Evolutionary conservation across 2,329 filamentous ascomycete species (phyloP).

Genomic region (Aspergillus alliaceus): DNA sequence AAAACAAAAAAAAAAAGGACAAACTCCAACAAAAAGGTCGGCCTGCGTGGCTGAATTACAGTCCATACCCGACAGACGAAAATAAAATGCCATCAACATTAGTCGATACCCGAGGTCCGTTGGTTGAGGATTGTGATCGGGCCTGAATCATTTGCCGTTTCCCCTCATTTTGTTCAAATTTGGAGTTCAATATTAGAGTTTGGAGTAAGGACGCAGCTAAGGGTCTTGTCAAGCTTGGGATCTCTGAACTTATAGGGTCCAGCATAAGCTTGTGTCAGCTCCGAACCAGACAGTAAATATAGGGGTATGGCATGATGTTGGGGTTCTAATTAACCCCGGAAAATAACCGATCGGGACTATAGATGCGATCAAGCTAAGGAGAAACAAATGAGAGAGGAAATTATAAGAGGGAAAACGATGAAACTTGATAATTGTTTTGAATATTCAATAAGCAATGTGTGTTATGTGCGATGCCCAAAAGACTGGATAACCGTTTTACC

Average conservation of each 20-base stretch:
- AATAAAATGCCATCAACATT: conserved; percentile 7
- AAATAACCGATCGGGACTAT: not conserved
- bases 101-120: conserved; percentile 19
- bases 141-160: conserved; percentile 10
- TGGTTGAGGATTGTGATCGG: conserved; percentile 6
- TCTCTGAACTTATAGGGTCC: conserved; percentile 1
- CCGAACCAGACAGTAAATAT: not conserved
- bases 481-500: conserved; percentile 1
- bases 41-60: not conserved
- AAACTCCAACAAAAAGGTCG: not conserved
- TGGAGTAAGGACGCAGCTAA: not conserved
- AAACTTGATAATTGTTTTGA: not conserved
- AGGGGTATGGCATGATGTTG: not conserved
- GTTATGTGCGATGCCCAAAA: not conserved
- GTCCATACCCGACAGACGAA: conserved; percentile 9
- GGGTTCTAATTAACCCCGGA: not conserved
- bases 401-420: not conserved
- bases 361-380: not conserved
- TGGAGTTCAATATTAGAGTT: not conserved
- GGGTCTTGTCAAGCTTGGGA: not conserved
- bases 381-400: too few species aligned
- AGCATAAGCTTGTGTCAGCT: not conserved
- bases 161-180: conserved; percentile 13
- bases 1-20: not conserved
- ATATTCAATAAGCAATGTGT: not conserved